Conservation (phyloP, 2,329 filamentous ascomycete genomes). For the Thielaviopsis cerberus region DNA sequence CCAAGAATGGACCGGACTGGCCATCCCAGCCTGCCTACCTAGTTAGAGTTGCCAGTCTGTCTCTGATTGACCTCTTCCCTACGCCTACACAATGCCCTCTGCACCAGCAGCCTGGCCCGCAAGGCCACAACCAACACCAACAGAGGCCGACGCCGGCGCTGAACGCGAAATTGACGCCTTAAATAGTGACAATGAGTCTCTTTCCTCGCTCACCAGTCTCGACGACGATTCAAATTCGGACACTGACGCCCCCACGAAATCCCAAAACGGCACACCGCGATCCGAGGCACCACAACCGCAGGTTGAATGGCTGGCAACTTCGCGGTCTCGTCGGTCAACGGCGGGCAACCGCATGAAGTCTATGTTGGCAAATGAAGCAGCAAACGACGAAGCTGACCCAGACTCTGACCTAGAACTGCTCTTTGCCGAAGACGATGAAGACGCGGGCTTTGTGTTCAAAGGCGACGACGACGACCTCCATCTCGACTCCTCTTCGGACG, state of each 20-base stretch:
- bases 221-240: neutral
- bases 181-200: slow-evolving; percentile 3
- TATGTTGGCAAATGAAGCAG: slow-evolving; percentile 49
- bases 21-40: neutral
- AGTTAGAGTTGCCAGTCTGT: neutral
- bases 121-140: neutral
- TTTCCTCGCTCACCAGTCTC: slow-evolving; percentile 9
- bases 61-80: neutral
- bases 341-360: slow-evolving; percentile 71
- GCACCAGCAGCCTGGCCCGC: neutral
- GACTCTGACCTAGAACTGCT: slow-evolving; percentile 52
- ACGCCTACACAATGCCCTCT: neutral
- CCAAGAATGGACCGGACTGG: neutral
- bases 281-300: slow-evolving; percentile 12
- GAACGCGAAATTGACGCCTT: neutral
- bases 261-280: neutral
- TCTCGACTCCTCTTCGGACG: slow-evolving; percentile 70
- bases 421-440: slow-evolving; percentile 56
- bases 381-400: slow-evolving; percentile 26
- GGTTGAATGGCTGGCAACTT: slow-evolving; percentile 54
- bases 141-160: neutral
- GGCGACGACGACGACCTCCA: slow-evolving; percentile 60
- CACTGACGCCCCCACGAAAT: neutral
- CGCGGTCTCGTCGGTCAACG: slow-evolving; percentile 57
- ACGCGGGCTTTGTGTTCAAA: slow-evolving; percentile 36